Evolutionary conservation across 192 early-diverging fungal genomes (phyloP).

Genomic region (Phlyctochytrium planicorne): DNA sequence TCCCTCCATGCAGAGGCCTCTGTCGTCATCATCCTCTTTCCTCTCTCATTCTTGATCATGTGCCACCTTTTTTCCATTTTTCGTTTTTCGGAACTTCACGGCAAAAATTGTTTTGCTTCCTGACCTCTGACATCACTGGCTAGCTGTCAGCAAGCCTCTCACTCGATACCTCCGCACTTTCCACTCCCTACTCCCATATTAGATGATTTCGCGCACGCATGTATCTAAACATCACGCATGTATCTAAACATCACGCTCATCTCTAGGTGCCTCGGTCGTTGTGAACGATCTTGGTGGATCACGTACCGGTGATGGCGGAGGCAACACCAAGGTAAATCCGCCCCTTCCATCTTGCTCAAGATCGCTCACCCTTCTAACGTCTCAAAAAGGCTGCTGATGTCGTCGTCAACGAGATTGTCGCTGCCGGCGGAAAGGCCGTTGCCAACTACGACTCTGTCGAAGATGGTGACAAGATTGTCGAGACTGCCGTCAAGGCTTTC

Average conservation of each 20-base stretch:
- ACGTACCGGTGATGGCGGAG: conserved; percentile 73
- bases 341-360: not conserved
- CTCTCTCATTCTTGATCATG: no score
- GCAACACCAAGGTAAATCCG: conserved; percentile 44
- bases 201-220: no score
- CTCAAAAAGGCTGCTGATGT: conserved; percentile 75
- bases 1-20: no score
- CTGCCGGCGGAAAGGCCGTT: conserved; percentile 87
- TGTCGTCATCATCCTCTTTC: no score
- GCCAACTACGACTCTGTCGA: conserved; percentile 98
- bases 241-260: no score
- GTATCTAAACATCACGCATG: no score
- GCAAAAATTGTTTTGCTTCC: not conserved
- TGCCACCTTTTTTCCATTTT: not conserved
- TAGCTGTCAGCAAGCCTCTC: no score
- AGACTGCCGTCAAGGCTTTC: conserved; percentile 93
- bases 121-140: no score
- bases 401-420: conserved; percentile 90
- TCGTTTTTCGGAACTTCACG: not conserved
- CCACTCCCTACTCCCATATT: no score
- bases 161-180: no score
- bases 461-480: conserved; percentile 96
- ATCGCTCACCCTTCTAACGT: not conserved
- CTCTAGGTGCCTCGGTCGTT: conserved; percentile 89
- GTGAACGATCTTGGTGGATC: conserved; percentile 93